These are phyloP conservation scores for Syncephalastrum monosporum DNA, from an alignment of 371 early-diverging fungal species.

Conservation along the genomic window DNA sequence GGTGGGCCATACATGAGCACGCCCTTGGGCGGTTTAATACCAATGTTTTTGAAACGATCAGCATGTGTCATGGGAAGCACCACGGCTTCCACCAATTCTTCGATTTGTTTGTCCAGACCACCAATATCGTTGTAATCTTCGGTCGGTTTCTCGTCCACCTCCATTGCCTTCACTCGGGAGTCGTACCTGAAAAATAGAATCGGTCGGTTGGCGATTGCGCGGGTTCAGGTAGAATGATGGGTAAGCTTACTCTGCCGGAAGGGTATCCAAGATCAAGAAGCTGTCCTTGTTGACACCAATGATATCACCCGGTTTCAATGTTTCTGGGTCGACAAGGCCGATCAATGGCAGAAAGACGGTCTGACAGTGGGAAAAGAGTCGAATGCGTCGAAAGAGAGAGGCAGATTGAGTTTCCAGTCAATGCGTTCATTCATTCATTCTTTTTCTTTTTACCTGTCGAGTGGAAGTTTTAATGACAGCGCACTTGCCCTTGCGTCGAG, in stretches of 20 bases:
- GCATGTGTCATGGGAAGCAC: constrained; percentile 36
- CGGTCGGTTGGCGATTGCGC: neutral
- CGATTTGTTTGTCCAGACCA: constrained; percentile 27
- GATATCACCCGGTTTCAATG: constrained; percentile 97
- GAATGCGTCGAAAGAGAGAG: too few species aligned
- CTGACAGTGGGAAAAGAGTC: constrained; percentile 29
- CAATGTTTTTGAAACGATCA: constrained; percentile 83
- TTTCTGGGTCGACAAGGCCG: constrained; percentile 94
- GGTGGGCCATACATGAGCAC: constrained; percentile 98
- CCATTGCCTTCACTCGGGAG: constrained; percentile 99
- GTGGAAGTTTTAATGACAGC: constrained; percentile 98
- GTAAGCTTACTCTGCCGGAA: constrained; percentile 90
- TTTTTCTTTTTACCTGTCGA: constrained; percentile 68
- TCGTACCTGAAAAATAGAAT: constrained; percentile 74
- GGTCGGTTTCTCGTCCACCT: constrained; percentile 99
- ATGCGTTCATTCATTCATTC: neutral
- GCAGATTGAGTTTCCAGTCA: neutral
- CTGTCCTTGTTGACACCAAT: constrained; percentile 99
- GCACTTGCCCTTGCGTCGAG: constrained; percentile 93
- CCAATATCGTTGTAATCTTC: constrained; percentile 90
- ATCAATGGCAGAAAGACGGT: constrained; percentile 98
- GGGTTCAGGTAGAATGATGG: neutral
- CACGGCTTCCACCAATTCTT: constrained; percentile 36
- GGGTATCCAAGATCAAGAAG: constrained; percentile 96
- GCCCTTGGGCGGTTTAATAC: constrained; percentile 96